A percentile compares a stretch with the other conserved stretches of the same genome.
Conservation (phyloP, 768 basidiomycete genomes). For the Podaxis sp. region DNA sequence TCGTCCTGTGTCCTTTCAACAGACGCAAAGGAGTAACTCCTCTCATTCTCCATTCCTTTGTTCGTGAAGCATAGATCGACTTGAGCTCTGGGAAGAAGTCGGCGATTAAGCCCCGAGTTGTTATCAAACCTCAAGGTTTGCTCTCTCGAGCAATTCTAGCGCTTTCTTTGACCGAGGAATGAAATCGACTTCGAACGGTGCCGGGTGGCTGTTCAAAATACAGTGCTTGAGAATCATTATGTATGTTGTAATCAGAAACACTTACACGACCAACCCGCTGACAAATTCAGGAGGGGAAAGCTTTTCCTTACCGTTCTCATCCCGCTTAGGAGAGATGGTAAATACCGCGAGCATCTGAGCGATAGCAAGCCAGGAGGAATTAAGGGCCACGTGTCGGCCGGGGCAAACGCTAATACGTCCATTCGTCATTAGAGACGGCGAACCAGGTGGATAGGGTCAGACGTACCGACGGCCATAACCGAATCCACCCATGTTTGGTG, state of each 20-base stretch:
- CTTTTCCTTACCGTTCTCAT: not conserved
- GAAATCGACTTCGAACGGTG: not conserved
- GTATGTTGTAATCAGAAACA: not conserved
- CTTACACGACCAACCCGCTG: not conserved
- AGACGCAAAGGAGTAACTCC: too few species aligned
- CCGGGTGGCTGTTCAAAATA: not conserved
- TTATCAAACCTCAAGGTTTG: not conserved
- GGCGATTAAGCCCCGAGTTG: too few species aligned
- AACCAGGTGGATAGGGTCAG: not conserved
- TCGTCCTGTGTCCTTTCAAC: too few species aligned
- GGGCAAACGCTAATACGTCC: not conserved
- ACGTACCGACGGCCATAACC: conserved; percentile 34
- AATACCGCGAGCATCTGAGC: not conserved
- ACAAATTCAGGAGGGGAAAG: not conserved
- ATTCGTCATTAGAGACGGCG: not conserved
- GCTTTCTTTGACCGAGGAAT: not conserved
- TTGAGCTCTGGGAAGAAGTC: too few species aligned
- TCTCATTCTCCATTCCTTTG: too few species aligned
- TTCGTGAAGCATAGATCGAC: too few species aligned
- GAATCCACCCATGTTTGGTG: conserved; percentile 26
- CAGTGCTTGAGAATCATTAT: not conserved
- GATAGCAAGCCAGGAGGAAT: not conserved
- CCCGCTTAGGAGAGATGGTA: not conserved
- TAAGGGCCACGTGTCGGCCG: not conserved
- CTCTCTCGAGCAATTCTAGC: not conserved